Conservation (phyloP, 768 basidiomycete genomes). For the Rubroboletus satanas region DNA sequence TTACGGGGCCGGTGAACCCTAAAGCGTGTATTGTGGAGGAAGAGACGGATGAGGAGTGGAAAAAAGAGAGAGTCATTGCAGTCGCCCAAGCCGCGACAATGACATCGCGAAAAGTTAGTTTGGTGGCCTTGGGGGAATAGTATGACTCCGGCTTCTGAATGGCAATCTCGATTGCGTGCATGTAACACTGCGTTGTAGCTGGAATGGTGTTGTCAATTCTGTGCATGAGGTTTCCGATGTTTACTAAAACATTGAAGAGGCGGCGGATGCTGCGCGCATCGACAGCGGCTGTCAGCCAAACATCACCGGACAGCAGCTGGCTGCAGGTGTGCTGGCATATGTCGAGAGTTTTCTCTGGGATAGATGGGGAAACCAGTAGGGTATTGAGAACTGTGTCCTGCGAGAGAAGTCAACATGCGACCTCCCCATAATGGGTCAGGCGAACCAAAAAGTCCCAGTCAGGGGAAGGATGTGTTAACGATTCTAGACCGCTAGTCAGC, state of each 20-base stretch:
- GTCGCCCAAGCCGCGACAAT: constrained; percentile 37
- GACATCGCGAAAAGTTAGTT: constrained; percentile 37
- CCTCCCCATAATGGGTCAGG: constrained; percentile 3
- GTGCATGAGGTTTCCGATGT: constrained; percentile 36
- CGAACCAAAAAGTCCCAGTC: constrained; percentile 33
- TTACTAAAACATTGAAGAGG: constrained; percentile 44
- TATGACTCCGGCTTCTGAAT: constrained; percentile 30
- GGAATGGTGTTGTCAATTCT: constrained; percentile 26
- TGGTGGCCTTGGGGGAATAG: constrained; percentile 10
- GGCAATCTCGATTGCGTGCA: constrained; percentile 41
- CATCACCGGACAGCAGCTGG: constrained; percentile 28
- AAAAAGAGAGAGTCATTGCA: constrained; percentile 29
- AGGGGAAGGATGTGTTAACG: constrained; percentile 22
- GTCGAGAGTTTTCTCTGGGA: constrained; percentile 31
- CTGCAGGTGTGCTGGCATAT: constrained; percentile 32
- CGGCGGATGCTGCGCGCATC: constrained; percentile 37
- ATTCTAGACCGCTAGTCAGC: constrained; percentile 24
- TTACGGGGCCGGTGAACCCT: constrained; percentile 20
- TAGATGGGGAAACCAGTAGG: constrained; percentile 24
- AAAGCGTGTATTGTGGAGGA: constrained; percentile 18
- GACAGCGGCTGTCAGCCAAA: constrained; percentile 19
- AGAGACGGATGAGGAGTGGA: constrained; percentile 20
- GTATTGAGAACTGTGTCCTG: constrained; percentile 26
- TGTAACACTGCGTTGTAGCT: constrained; percentile 35
- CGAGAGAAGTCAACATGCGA: constrained; percentile 11